These are phyloP conservation scores for Annulohypoxylon stygium DNA, from an alignment of 495 filamentous ascomycete genomes.

Conservation along the genomic window DNA sequence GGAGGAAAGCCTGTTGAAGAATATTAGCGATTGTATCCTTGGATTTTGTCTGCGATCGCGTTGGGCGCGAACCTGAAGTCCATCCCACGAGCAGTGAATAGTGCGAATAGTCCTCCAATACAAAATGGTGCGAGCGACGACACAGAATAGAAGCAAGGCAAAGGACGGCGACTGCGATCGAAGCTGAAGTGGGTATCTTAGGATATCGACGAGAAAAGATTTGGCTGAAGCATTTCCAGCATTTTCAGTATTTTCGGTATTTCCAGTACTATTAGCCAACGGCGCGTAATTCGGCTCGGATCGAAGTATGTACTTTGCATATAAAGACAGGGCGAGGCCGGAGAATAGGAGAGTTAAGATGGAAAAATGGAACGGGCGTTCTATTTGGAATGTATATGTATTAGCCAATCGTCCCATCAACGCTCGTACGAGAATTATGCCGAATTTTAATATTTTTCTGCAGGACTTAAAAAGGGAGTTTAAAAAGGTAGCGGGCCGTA, in stretches of 20 bases:
- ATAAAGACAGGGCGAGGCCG: conserved; percentile 36
- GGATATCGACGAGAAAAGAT: conserved; percentile 21
- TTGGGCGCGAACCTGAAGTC: conserved; percentile 46
- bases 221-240: conserved; percentile 14
- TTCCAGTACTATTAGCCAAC: conserved; percentile 8
- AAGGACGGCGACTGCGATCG: conserved; percentile 30
- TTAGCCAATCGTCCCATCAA: conserved; percentile 15
- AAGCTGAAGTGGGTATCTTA: conserved; percentile 33
- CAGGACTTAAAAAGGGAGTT: neutral
- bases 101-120: conserved; percentile 47
- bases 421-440: no score
- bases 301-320: conserved; percentile 36
- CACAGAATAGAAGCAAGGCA: conserved; percentile 37
- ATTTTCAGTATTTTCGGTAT: neutral
- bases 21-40: conserved; percentile 6
- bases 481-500: conserved; percentile 29
- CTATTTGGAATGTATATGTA: conserved; percentile 17
- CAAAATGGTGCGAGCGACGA: conserved; percentile 42
- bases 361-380: conserved; percentile 49
- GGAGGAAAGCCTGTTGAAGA: conserved; percentile 40
- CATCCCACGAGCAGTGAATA: conserved; percentile 52
- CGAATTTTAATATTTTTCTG: neutral
- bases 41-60: neutral
- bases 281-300: conserved; percentile 21
- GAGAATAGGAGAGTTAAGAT: conserved; percentile 39